Percentiles rank a stretch among this genome's conserved stretches.
Evolutionary conservation across 371 early-diverging fungal species (phyloP).

Genomic region (Syncephalastrum racemosum): DNA sequence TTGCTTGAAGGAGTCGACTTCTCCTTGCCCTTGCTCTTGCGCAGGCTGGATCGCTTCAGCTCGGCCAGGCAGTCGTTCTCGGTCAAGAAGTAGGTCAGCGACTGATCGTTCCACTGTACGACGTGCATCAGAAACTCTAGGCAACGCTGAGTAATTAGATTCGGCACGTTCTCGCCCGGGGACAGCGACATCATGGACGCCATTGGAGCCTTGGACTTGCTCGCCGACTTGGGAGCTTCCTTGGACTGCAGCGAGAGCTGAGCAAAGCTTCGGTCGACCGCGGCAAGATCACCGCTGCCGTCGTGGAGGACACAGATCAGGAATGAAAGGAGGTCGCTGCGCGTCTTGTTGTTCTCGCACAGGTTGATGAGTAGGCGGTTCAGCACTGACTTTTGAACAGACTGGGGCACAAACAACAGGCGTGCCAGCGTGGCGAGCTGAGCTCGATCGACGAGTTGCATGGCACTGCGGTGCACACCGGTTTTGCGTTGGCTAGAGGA

Average conservation of each 20-base stretch:
- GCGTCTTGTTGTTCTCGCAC: conserved; percentile 87
- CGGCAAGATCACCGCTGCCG: conserved; percentile 74
- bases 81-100: conserved; percentile 70
- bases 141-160: conserved; percentile 83
- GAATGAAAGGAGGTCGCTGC: conserved; percentile 82
- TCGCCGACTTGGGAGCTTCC: conserved; percentile 31
- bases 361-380: conserved; percentile 80
- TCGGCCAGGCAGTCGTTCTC: conserved; percentile 67
- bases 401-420: conserved; percentile 82
- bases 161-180: conserved; percentile 65
- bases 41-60: conserved; percentile 47
- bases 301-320: conserved; percentile 87
- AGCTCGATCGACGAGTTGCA: conserved; percentile 82
- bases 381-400: conserved; percentile 67
- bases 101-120: conserved; percentile 65
- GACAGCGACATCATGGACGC: conserved; percentile 14
- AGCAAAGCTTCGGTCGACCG: conserved; percentile 78
- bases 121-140: conserved; percentile 81
- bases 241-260: conserved; percentile 67
- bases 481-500: neutral
- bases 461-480: conserved; percentile 54
- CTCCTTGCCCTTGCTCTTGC: conserved; percentile 74
- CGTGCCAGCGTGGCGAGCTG: conserved; percentile 84
- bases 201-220: conserved; percentile 24
- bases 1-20: conserved; percentile 54